These are phyloP conservation scores for Eucalyptus pauciflora DNA, from an alignment of 345 rosid genomes.

Conservation along the genomic window DNA sequence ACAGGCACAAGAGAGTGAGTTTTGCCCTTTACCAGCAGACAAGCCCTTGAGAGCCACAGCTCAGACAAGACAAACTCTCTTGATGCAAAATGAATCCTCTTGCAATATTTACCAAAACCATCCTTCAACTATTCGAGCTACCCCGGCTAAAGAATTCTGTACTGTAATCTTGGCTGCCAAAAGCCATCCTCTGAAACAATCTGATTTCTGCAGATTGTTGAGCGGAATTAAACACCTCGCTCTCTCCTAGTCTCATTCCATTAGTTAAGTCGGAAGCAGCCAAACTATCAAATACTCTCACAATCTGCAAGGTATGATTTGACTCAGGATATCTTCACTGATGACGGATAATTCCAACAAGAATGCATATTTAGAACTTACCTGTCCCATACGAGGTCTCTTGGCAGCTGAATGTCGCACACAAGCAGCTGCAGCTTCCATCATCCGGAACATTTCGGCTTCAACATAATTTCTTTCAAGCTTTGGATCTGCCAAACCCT, in stretches of 20 bases:
- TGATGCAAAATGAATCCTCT: slow-evolving; percentile 1
- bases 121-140: slow-evolving; percentile 17
- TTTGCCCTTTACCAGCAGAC: not conserved
- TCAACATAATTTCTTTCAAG: slow-evolving; percentile 51
- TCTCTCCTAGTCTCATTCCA: slow-evolving; percentile 91
- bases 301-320: slow-evolving; percentile 37
- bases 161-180: slow-evolving; percentile 74
- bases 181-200: slow-evolving; percentile 83
- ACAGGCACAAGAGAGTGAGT: not conserved
- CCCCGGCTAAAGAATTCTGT: slow-evolving; percentile 46
- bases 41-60: not conserved
- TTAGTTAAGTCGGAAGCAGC: slow-evolving; percentile 60
- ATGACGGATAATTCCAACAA: not conserved
- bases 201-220: slow-evolving; percentile 78
- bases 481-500: slow-evolving; percentile 61
- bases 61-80: not conserved
- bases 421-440: slow-evolving; percentile 89
- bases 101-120: slow-evolving; percentile 10
- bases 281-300: slow-evolving; percentile 68
- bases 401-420: slow-evolving; percentile 81
- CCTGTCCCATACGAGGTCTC: slow-evolving; percentile 96
- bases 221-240: slow-evolving; percentile 64
- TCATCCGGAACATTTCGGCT: slow-evolving; percentile 69
- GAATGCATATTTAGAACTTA: not conserved
- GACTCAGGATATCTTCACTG: not conserved